Base-by-base conservation (phyloP, 2,329 filamentous ascomycete species). In the Ceratocystis eucalypticola region DNA sequence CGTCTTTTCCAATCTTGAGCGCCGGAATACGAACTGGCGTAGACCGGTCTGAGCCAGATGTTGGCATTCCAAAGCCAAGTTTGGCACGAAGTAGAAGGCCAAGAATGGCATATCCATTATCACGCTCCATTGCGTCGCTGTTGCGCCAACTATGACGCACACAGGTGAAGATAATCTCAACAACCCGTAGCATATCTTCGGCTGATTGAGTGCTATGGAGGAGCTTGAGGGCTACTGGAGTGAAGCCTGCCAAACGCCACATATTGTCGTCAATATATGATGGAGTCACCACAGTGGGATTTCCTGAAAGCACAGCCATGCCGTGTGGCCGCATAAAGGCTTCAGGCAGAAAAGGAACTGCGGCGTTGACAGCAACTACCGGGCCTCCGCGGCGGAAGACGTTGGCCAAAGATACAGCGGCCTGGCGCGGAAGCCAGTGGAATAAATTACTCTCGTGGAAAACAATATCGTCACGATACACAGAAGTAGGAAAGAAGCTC, bases 81-180 rank as follows among this genome's bases (percentile, higher is more conserved):
- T 96, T 96, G 65, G 89, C 88, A 65, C 91, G 86, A 28, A 99
- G 77, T 20, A 97, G 80, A 75, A 91, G 85, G 50, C 88, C 88
- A 63, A 99, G 77, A 45, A 97, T 89, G 30, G 89, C 88, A 73
- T 96, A 99, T 0, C 93, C 95, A 70, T 95, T 94, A 68, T 96
- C 91, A 71, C 89, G 87, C 75, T 99, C 94, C 88, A 99, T 96
- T 30, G 94, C 92, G 74, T 99, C 95, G 70, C 94, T 97, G 70
- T 97, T 97, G 69, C 94, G 84, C 94, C 95, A 99, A 73, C 89
- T 97, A 69, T 89, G 88, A 70, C 89, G 88, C 62, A 96, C 88
- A 68, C 89, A 90, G 70, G 89, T 85, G 69, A 96, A 91, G 30
- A 96, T 80, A 71, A 95, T 88, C 71, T 95, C 86, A 1, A 95